Conservation (phyloP, 768 basidiomycete genomes). For the Coprinopsis sp. region DNA sequence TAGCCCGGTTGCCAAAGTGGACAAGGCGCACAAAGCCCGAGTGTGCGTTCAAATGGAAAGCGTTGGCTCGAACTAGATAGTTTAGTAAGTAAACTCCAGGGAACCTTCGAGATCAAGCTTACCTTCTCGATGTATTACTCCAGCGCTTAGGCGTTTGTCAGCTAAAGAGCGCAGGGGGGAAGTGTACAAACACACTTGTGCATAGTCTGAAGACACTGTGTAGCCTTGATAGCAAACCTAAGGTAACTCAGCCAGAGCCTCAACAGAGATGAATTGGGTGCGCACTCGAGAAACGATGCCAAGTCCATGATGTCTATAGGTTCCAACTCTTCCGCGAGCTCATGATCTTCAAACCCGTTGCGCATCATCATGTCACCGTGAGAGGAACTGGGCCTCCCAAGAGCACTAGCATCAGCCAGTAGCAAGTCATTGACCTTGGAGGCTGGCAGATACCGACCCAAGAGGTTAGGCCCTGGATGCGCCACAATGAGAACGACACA, state of each 20-base stretch:
- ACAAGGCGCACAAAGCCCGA: slow-evolving; percentile 66
- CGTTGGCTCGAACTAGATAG: slow-evolving; percentile 61
- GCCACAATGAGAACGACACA: slow-evolving; percentile 67
- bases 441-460: slow-evolving; percentile 67
- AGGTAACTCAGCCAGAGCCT: slow-evolving; percentile 5
- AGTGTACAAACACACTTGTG: slow-evolving; percentile 41
- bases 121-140: slow-evolving; percentile 70
- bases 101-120: neutral
- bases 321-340: slow-evolving; percentile 48
- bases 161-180: slow-evolving; percentile 7
- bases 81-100: neutral
- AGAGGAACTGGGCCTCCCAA: slow-evolving; percentile 34
- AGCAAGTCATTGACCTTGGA: slow-evolving; percentile 64
- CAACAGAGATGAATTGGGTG: neutral
- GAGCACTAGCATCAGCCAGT: slow-evolving; percentile 50
- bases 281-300: slow-evolving; percentile 70
- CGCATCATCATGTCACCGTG: slow-evolving; percentile 50
- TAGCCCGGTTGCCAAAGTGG: slow-evolving; percentile 71
- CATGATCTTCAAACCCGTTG: slow-evolving; percentile 38
- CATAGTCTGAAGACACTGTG: slow-evolving; percentile 63
- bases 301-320: slow-evolving; percentile 71
- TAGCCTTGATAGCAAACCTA: slow-evolving; percentile 73
- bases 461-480: slow-evolving; percentile 64
- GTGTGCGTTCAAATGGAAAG: slow-evolving; percentile 68
- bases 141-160: slow-evolving; percentile 32